Percentiles rank a stretch among this genome's conserved stretches.
These are phyloP conservation scores for Zygosaccharomyces bailii DNA, from an alignment of 805 yeast species.

Conservation along the genomic window DNA sequence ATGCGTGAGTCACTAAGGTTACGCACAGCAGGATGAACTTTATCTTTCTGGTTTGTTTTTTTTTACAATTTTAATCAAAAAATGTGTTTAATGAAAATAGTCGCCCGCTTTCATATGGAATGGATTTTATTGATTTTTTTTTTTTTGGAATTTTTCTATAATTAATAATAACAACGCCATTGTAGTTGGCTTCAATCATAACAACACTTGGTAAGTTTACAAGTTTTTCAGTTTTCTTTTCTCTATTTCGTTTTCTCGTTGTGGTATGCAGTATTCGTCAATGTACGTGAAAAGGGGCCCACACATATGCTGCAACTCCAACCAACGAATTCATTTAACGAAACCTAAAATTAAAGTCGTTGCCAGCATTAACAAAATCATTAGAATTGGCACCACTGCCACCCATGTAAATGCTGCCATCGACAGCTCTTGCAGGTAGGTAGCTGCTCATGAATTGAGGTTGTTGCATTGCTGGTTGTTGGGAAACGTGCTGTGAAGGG, in stretches of 20 bases:
- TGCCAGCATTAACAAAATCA: constrained; percentile 9
- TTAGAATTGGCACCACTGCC: constrained; percentile 8
- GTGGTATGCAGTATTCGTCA: constrained; percentile 11
- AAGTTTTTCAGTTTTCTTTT: constrained; percentile 2
- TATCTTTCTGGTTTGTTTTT: too few species aligned
- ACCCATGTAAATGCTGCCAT: constrained; percentile 14
- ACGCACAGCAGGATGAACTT: too few species aligned
- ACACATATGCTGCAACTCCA: not conserved
- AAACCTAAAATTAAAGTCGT: constrained; percentile 13
- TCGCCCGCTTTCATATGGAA: not conserved
- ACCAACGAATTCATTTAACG: constrained; percentile 5
- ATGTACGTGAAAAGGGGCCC: constrained; percentile 7
- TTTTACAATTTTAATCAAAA: not conserved
- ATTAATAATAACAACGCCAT: constrained; percentile 13
- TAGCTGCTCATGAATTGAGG: constrained; percentile 13
- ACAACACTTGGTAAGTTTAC: constrained; percentile 2
- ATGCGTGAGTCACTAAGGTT: too few species aligned
- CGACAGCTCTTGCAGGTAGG: constrained; percentile 11
- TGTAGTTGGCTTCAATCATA: constrained; percentile 4
- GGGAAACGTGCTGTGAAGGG: constrained; percentile 13
- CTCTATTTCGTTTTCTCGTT: constrained; percentile 6
- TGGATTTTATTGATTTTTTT: not conserved
- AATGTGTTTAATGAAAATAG: not conserved
- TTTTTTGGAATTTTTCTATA: constrained; percentile 8
- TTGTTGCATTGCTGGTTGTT: constrained; percentile 13